Base-by-base conservation (phyloP, 2,329 filamentous ascomycete species). In the Aspergillus intermedius region DNA sequence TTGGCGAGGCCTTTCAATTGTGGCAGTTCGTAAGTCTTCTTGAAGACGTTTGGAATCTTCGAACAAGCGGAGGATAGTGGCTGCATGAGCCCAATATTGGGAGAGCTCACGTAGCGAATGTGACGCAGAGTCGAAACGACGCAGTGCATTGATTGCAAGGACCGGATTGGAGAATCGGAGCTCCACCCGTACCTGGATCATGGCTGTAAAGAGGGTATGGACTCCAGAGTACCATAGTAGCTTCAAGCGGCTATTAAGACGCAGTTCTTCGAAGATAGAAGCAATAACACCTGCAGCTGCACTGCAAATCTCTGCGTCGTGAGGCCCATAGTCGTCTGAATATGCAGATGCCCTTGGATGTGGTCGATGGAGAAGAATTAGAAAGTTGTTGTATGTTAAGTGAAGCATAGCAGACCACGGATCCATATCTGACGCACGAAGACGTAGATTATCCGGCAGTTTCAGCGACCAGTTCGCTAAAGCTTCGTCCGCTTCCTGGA, bases 101-200 rank as follows among this genome's bases (percentile, higher is more conserved):
- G 71, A 66, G 21, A 73, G 58, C 45, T 68, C 64, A 37, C 69
- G 69, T 19, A 74, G 59, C 8, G 70, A 73, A 49, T 67, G 63
- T 1, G 69, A 61, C 1, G 68, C 67, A 2, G 71, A 73, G 49
- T 73, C 69, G 44, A 72, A 73, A 15, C 70, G 67, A 32, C 71
- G 67, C 42, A 74, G 63, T 13, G 70, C 71, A 46, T 72, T 73
- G 54, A 73, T 73, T 3, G 71, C 71, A 8, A 74, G 56, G 3
- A 74, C 67, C 3, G 71, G 71, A 42, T 74, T 74, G 2, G 71
- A 73, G 49, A 74, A 73, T 19, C 70, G 69, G 17, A 74, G 62
- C 49, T 74, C 71, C 6, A 73, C 70, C 15, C 71, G 67, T 6
- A 74, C 70, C 60, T 74, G 71, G 23, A 74, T 72, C 71, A 74